Conservation (phyloP, 148 eudicot genomes). For the Gaultheria prostrata region DNA sequence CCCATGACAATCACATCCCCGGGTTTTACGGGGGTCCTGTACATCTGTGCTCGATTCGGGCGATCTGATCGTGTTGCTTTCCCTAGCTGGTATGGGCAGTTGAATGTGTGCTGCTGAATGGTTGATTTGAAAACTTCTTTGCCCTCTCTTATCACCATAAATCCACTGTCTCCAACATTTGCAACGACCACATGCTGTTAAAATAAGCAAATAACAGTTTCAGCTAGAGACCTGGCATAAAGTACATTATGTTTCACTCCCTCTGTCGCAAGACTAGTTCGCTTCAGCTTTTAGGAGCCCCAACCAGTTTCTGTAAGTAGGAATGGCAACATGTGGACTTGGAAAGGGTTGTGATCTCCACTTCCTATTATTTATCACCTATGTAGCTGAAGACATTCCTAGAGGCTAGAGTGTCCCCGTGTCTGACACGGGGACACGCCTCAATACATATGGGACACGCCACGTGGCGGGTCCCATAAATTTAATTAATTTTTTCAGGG, state of each 20-base stretch:
- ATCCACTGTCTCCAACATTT: constrained; percentile 26
- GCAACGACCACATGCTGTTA: constrained; percentile 9
- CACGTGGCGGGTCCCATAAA: too few relatives aligned
- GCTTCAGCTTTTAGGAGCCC: not conserved
- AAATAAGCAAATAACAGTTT: not conserved
- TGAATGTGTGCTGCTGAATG: constrained; percentile 19
- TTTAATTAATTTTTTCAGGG: too few relatives aligned
- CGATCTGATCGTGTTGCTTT: not conserved
- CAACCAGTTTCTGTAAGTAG: not conserved
- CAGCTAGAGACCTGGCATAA: not conserved
- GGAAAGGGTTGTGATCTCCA: not conserved
- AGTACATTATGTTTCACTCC: not conserved
- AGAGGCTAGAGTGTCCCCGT: too few relatives aligned
- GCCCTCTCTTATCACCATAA: constrained; percentile 22
- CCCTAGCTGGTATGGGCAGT: constrained; percentile 25
- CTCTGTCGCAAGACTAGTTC: not conserved
- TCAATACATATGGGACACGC: too few relatives aligned
- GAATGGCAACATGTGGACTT: not conserved
- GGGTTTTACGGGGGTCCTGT: not conserved
- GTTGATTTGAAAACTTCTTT: constrained; percentile 8
- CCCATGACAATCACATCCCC: constrained; percentile 11
- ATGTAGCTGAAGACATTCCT: too few relatives aligned
- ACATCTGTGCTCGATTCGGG: constrained; percentile 10
- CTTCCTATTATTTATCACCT: not conserved
- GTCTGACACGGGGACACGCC: too few relatives aligned